Evolutionary conservation across 192 early-diverging fungal species (phyloP), one percentile per base, ranked within the genome.

Genomic region (Mortierella alpina): DNA sequence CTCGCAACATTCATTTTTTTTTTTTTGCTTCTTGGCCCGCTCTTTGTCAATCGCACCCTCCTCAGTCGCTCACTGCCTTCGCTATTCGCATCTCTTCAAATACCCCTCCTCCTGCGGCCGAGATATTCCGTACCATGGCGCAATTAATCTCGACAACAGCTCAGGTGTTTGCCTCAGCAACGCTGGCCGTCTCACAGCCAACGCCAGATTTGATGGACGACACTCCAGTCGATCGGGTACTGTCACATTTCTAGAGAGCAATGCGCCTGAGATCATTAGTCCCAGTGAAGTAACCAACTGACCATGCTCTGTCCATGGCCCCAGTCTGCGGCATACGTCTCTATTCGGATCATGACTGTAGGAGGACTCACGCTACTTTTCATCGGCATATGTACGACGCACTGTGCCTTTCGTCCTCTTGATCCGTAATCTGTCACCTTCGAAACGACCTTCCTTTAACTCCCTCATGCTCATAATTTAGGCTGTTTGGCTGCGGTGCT

Each of bases 291-390:
- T 3, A 31, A 22, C 31, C 15, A 0, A 73, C 73, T n/a, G 17
- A 51, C 20, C 59, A 75, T 42, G 64, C 54, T 55, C 18, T 45
- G 4, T 47, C 15, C 15, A 4, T 13, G 12, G 7, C 31, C 22
- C 14, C 48, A 71, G 69, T 17, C 59, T 23, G 54, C 72, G 0
- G 63, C 72, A 18, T 73, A 52, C 20, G n/a, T 73, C 44, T 66
- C 72, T 20, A 66, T 55, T 63, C 42, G 63, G 31, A 48, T 59
- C 15, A 39, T 73, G 17, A 73, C 72, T 39, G 41, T 73, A 11
- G 72, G 72, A 18, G 72, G 72, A n/a, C 8, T 73, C 41, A 60
- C 63, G 8, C 56, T 73, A 17, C 63, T 73, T 8, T 51, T 73
- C 5, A 48, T 73, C 12, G 72, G 56, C 23, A 46, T 73, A 39